phyloP scores from a whole-genome alignment of 2,329 filamentous ascomycete species.

The Cercospora sojina region DNA sequence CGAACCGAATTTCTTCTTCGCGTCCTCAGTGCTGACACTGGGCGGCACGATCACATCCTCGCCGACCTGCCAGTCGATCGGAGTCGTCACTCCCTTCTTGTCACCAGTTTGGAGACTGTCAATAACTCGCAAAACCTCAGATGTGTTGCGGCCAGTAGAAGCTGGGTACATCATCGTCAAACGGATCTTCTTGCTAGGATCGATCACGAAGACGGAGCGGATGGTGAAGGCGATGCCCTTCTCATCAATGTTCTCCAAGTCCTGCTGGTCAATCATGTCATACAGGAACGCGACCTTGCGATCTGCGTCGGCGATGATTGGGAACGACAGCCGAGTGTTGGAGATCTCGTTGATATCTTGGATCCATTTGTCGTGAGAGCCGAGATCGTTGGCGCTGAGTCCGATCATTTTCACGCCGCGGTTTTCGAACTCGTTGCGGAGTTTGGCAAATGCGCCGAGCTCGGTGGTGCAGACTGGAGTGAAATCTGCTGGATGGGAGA shows the following conservation, averaged over 20 bases:
- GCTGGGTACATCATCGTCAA: constrained; percentile 91
- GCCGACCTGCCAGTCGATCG: constrained; percentile 85
- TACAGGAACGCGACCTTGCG: constrained; percentile 51
- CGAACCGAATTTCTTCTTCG: constrained; percentile 82
- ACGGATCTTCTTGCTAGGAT: constrained; percentile 89
- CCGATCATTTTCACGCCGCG: constrained; percentile 89
- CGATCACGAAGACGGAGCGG: constrained; percentile 91
- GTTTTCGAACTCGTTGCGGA: constrained; percentile 83
- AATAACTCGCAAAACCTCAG: constrained; percentile 58
- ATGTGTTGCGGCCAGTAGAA: constrained; percentile 68
- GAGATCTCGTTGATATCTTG: constrained; percentile 62
- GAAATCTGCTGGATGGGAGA: constrained; percentile 84
- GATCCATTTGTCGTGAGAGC: constrained; percentile 85
- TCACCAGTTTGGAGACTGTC: constrained; percentile 67
- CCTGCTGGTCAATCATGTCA: constrained; percentile 47
- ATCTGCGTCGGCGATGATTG: constrained; percentile 53
- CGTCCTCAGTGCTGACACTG: constrained; percentile 76
- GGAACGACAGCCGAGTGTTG: constrained; percentile 48
- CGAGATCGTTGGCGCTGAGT: constrained; percentile 77
- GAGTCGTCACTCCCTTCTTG: constrained; percentile 67
- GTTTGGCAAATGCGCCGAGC: constrained; percentile 86
- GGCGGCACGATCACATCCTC: constrained; percentile 93
- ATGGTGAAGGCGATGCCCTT: constrained; percentile 80
- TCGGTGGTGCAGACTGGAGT: constrained; percentile 96
- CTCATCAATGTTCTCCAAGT: constrained; percentile 38